Base-by-base conservation (phyloP, 345 rosid genomes). In the Brassica cretica region DNA sequence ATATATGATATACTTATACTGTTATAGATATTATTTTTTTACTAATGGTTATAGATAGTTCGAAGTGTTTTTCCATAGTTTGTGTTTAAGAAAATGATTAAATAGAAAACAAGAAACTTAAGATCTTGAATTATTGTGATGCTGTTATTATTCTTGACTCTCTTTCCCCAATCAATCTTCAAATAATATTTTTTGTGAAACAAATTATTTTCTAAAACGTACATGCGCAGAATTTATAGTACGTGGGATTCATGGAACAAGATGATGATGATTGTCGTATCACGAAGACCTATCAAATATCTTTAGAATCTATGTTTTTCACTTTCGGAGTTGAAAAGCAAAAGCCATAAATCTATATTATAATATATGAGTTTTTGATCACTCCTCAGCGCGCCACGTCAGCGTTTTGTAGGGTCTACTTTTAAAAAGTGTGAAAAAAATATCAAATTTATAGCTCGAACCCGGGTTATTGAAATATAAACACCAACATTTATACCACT, bases 211-310 rank as follows among this genome's bases (percentile, higher is more conserved):
- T 55, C 24, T 33, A 4, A 37, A 66, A 61, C 15, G 32, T 76
- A 10, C 49, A 61, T 25, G 65, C 68, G 68, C 58, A 60, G 56
- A 78, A 60, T 41, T 15, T 68, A 58, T 64, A 67, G 70, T 73
- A 73, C 74, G 24, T 79, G 74, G 78, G 70, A 73, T 46, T 73
- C 78, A 79, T 62, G 66, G 33, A 78, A 78, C 73, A 78, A 60
- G 77, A 73, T 63, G 64, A 67, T 72, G 73, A 78, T 78, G 78
- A 78, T 78, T 78, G 82, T 78, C 82, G 46, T 67, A 78, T 78
- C 82, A 78, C 68, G 78, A 73, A 72, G 66, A 78, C 82, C 21
- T 67, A 73, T 78, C 70, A 68, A 73, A 78, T 56, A 73, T 72
- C 68, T 78, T 49, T n/a, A 41, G 72, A 73, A 73, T 73, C 74